Base-by-base conservation (phyloP, 805 yeast species). In the Yarrowia deformans region DNA sequence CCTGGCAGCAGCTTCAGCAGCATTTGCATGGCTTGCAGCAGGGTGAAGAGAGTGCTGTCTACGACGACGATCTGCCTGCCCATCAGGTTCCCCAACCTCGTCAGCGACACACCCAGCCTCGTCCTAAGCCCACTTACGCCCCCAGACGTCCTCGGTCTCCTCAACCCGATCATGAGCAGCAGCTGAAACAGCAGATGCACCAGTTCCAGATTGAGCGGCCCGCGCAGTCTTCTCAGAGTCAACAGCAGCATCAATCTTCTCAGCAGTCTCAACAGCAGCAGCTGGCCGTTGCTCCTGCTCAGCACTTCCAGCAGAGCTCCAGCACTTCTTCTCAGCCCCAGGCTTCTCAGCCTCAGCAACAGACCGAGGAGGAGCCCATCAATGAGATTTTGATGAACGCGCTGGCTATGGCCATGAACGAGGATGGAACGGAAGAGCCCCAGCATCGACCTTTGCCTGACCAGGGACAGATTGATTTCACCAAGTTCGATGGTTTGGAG, bases 341-440 rank as follows among this genome's bases (percentile, higher is more conserved):
- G 12, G 52, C 42, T 67, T 4, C 69, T 32, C 50, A 43, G 19
- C 48, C 67, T 3, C 69, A 52, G 35, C 55, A 32, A 23, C 60
- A 54, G 34, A 54, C 69, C 3, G 58, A 56, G 32, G 68, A 55
- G 39, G 56, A 48, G 39, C 69, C 68, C 10, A 63, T 71, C 56
- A 70, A 71, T 35, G 72, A 71, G 50, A 71, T 71, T 23, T 46
- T 71, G 16, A 45, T 61, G 63, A 71, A 71, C 43, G 73, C 73
- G 8, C 69, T 71, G 54, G 66, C 72, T 6, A 60, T 71, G 72
- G 73, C 70, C 9, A 66, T 70, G 66, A 49, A 70, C 50, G 70
- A 54, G 40, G 58, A 45, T 8, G 71, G 58, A 13, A 13, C 60
- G 0, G 60, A 54, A 4, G 63, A 56, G 39, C 46, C 63, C 8